These are phyloP conservation scores for Pelargonium australe DNA, from an alignment of 441 rosid species.

Conservation along the genomic window DNA sequence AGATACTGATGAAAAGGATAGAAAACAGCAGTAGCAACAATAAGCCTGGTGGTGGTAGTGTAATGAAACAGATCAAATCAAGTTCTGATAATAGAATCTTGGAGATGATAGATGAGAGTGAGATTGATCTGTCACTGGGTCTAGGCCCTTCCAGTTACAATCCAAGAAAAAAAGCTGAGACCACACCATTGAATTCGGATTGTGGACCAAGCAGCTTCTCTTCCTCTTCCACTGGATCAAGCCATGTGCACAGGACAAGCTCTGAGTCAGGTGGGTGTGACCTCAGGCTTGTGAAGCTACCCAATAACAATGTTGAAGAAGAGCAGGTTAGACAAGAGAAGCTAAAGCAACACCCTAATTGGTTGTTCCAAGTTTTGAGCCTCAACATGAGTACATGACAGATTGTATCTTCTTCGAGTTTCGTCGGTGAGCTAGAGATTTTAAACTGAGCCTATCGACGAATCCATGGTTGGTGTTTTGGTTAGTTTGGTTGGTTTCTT, in stretches of 20 bases:
- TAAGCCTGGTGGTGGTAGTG: constrained; percentile 20
- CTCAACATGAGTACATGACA: constrained; percentile 47
- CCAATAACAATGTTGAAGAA: neutral
- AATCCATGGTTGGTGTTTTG: neutral
- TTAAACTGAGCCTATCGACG: neutral
- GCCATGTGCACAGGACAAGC: constrained; percentile 33
- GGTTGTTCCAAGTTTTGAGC: constrained; percentile 78
- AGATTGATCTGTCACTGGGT: constrained; percentile 66
- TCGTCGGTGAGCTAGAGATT: neutral
- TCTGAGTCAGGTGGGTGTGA: neutral
- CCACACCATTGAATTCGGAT: constrained; percentile 34
- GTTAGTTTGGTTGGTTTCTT: neutral
- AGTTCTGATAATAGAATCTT: constrained; percentile 8
- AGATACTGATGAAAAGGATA: constrained; percentile 62
- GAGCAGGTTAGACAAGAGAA: constrained; percentile 43
- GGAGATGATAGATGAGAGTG: constrained; percentile 61
- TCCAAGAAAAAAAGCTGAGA: constrained; percentile 35
- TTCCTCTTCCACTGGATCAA: constrained; percentile 61
- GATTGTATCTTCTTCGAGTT: neutral
- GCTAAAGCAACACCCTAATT: constrained; percentile 50
- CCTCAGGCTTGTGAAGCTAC: too few relatives aligned
- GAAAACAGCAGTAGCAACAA: constrained; percentile 18
- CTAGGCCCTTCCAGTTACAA: constrained; percentile 38
- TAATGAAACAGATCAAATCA: constrained; percentile 17
- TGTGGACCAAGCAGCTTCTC: constrained; percentile 74